A percentile compares a stretch with the other conserved stretches of the same genome.
phyloP scores from a whole-genome alignment of 2,329 filamentous ascomycete species.

The Geosmithia putterillii region DNA sequence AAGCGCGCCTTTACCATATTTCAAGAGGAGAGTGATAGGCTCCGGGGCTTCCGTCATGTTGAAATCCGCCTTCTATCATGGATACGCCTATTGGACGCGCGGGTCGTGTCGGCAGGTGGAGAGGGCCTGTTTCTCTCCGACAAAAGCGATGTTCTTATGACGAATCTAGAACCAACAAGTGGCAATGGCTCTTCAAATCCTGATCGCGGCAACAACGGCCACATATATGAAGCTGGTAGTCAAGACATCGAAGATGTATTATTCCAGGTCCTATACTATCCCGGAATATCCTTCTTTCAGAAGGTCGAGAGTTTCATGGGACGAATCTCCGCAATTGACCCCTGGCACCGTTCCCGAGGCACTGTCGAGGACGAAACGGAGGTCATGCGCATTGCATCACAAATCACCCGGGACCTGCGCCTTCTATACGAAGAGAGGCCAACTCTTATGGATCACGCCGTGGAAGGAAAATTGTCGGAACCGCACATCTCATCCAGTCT shows the following conservation, averaged over 20 bases:
- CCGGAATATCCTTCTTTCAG: slow-evolving; percentile 43
- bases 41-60: slow-evolving; percentile 19
- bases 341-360: slow-evolving; percentile 40
- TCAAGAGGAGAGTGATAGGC: slow-evolving; percentile 22
- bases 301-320: slow-evolving; percentile 46
- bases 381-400: slow-evolving; percentile 39
- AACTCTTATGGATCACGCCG: slow-evolving; percentile 41
- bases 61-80: slow-evolving; percentile 39
- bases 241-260: slow-evolving; percentile 36
- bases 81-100: slow-evolving; percentile 41
- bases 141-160: slow-evolving; percentile 31
- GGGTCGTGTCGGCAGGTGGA: slow-evolving; percentile 42
- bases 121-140: slow-evolving; percentile 39
- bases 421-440: slow-evolving; percentile 36
- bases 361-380: slow-evolving; percentile 46
- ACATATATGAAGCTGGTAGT: slow-evolving; percentile 10
- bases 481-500: slow-evolving; percentile 34
- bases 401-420: slow-evolving; percentile 36
- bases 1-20: slow-evolving; percentile 35
- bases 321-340: slow-evolving; percentile 42
- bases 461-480: slow-evolving; percentile 34
- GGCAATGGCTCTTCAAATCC: slow-evolving; percentile 18
- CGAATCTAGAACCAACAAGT: slow-evolving; percentile 25
- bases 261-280: slow-evolving; percentile 42
- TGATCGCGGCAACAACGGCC: slow-evolving; percentile 10